Evolutionary conservation across 495 filamentous ascomycete genomes (phyloP).

Genomic region (Aspergillus bertholletiae): DNA sequence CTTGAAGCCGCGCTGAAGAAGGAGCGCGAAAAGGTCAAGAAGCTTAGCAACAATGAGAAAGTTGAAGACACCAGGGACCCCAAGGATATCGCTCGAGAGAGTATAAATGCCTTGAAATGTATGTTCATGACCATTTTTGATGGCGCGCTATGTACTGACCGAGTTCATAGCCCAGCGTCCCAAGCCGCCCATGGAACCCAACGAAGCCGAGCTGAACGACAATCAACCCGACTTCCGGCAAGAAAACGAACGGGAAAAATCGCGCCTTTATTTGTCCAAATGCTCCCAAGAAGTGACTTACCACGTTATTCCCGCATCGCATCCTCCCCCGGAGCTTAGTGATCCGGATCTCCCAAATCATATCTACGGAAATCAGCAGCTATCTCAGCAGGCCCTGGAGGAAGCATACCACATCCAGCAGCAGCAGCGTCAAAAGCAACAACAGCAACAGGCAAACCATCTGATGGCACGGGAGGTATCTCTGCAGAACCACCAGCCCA

Average conservation of each 20-base stretch:
- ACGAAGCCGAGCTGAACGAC: constrained; percentile 45
- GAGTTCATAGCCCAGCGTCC: constrained; percentile 31
- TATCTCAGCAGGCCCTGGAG: constrained; percentile 46
- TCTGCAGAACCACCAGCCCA: constrained; percentile 45
- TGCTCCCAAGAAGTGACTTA: constrained; percentile 53
- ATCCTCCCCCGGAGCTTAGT: constrained; percentile 42
- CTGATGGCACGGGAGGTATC: constrained; percentile 43
- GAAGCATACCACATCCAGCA: constrained; percentile 46
- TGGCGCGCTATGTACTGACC: not conserved
- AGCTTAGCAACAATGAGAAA: constrained; percentile 43
- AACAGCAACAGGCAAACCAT: constrained; percentile 42
- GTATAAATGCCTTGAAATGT: constrained; percentile 40
- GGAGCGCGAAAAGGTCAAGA: constrained; percentile 55
- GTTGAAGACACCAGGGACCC: constrained; percentile 40
- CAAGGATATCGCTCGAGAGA: constrained; percentile 44
- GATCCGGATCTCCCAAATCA: constrained; percentile 47
- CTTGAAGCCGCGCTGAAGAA: constrained; percentile 86
- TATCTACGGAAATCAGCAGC: constrained; percentile 43
- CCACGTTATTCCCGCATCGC: constrained; percentile 49
- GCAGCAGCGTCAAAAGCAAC: constrained; percentile 38
- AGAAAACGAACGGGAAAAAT: constrained; percentile 50
- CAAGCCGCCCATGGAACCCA: constrained; percentile 35
- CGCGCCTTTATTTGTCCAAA: constrained; percentile 49
- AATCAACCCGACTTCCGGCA: constrained; percentile 57
- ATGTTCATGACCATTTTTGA: not conserved